Evolutionary conservation across 441 rosid species (phyloP), one percentile per base, ranked within the genome.

Genomic region (Gossypium gossypioides): DNA sequence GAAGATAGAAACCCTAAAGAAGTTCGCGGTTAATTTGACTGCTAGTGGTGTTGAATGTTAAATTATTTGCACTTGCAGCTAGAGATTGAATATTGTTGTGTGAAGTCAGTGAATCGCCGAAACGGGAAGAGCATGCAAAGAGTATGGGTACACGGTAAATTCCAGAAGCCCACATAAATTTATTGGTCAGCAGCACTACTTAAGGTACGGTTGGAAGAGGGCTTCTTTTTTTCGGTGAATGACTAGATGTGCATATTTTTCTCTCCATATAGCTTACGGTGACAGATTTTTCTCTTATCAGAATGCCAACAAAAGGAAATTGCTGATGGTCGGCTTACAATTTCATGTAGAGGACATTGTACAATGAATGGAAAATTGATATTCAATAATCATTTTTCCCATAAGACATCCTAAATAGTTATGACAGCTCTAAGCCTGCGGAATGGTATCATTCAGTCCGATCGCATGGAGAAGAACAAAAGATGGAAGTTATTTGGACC

Each of bases 141-240:
- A 78, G 95, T 93, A 50, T 93, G 95, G 97, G 90, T 91, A 62
- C 98, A 93, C 48, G 98, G 92, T 78, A 91, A 93, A 86, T 93
- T 91, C 82, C 85, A 81, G 79, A 91, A 86, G 79, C 92, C 96
- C 2, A 1, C 27, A 3, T 77, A 62, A 76, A 61, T 51, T 60
- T 54, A 27, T 72, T 32, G 3, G 55, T 24, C 9, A 8, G 71
- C 71, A 25, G 60, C 44, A 25, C 9, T 27, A 16, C 16, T 29
- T 16, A 4, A 73, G 79, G 59, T 67, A 18, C 68, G 59, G 51
- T 63, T 24, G 69, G 24, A 69, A 74, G 68, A 4, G 46, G 52
- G 4, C 16, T 46, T 25, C 4, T 40, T 40, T 6, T 19, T 40
- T 37, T 3, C 7, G 10, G 27, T 27, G 16, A 16, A 9, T 9